Conservation (phyloP, 176 grass and related monocot species). For the Oryza meyeriana region DNA sequence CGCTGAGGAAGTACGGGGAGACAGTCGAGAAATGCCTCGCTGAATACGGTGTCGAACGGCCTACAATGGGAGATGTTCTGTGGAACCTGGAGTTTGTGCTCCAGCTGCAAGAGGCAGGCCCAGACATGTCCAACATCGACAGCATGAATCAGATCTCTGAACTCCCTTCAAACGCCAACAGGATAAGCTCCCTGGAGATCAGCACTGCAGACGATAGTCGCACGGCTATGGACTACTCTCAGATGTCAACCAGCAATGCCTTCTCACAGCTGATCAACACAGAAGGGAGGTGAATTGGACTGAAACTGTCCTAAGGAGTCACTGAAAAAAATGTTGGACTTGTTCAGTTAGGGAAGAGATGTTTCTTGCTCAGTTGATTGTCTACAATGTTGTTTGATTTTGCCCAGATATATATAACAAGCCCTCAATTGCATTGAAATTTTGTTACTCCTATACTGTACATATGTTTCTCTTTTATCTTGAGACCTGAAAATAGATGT, state of each 20-base stretch:
- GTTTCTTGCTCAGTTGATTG: background rate
- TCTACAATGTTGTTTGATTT: background rate
- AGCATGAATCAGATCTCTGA: conserved; percentile 74
- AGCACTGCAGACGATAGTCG: conserved; percentile 34
- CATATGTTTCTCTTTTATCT: background rate
- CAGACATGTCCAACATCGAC: conserved; percentile 62
- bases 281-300: conserved; percentile 60
- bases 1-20: conserved; percentile 74
- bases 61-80: conserved; percentile 87
- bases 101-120: conserved; percentile 85
- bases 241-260: conserved; percentile 56
- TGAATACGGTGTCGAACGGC: conserved; percentile 72
- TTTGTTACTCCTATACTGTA: background rate
- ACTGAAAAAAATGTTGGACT: background rate
- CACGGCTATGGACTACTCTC: conserved; percentile 20
- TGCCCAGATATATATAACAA: background rate
- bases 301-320: background rate
- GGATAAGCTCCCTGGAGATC: conserved; percentile 46
- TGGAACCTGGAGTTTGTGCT: conserved; percentile 94
- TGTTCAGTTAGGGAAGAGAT: conserved; percentile 2
- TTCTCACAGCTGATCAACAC: conserved; percentile 89
- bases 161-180: conserved; percentile 40
- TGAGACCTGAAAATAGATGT: background rate
- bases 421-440: conserved; percentile 10
- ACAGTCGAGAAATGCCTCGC: conserved; percentile 85